Base-by-base conservation (phyloP, 108 stramenopile species). In the Skeletonema grethae region DNA sequence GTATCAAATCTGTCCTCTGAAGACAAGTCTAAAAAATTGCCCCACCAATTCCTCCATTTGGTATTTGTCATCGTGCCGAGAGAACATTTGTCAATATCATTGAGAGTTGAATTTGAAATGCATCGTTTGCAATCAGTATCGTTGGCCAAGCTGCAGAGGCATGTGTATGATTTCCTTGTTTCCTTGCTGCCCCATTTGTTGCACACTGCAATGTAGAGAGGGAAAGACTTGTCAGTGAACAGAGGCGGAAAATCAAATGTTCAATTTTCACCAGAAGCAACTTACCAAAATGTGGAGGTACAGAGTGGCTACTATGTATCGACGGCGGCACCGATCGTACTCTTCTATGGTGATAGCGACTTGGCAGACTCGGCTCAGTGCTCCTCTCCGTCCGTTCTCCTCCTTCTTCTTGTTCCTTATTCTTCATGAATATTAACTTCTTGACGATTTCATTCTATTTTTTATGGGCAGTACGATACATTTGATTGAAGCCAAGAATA, bases 171-270 rank as follows among this genome's bases (percentile, higher is more conserved):
- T 34, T 32, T 65, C 35, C 74, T 41, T 9, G 74, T 67, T 18
- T 57, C 18, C 53, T 62, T 67, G 38, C 45, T 67, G 28, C 74
- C 74, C 74, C 74, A 75, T 56, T 61, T 60, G 32, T 58, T 75
- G n/a, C 66, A 63, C n/a, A 32, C 74, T 75, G 50, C 11, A 20
- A 50, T 22, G 18, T 50, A 50, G 5, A 50, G 22, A 50, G 20
- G 22, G 50, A 24, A 50, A 24, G 0, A 0, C 50, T 50, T 50
- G 41, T 43, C 2, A 43, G 15, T 39, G 8, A 43, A 13, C 15
- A 36, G 36, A 36, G 36, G 7, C 1, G 32, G 32, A 28, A 28
- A 1, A 28, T 34, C 9, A 36, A 36, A 36, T 36, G 36, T 8
- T 36, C 36, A 8, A 36, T 10, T 36, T 36, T 36, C 36, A 43